Evolutionary conservation across 1,284 basidiomycete genomes (phyloP).

Genomic region (Malassezia brasiliensis): DNA sequence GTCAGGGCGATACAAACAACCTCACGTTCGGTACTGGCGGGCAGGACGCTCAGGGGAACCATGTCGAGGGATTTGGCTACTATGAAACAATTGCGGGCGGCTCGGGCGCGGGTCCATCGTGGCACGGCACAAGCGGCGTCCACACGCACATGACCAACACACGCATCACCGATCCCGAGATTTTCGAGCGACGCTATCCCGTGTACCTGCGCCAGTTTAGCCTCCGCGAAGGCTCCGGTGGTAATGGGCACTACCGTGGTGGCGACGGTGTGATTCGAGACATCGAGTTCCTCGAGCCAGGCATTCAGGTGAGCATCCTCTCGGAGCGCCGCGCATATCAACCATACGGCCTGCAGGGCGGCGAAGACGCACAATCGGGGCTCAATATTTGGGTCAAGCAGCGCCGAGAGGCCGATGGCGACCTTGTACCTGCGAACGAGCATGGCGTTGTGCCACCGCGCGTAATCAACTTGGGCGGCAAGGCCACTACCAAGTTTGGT

Average conservation of each 20-base stretch:
- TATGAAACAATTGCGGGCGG: conserved; percentile 95
- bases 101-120: conserved; percentile 73
- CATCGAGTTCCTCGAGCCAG: conserved; percentile 68
- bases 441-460: conserved; percentile 50
- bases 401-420: conserved; percentile 61
- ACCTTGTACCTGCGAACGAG: conserved; percentile 49
- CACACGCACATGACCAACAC: conserved; percentile 79
- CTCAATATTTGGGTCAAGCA: conserved; percentile 83
- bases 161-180: conserved; percentile 65
- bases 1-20: conserved; percentile 80
- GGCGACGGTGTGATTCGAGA: conserved; percentile 81
- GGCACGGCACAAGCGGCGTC: conserved; percentile 61
- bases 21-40: conserved; percentile 83
- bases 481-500: conserved; percentile 76
- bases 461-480: conserved; percentile 80
- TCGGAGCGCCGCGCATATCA: conserved; percentile 76
- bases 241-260: conserved; percentile 66
- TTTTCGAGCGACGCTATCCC: conserved; percentile 80
- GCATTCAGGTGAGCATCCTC: conserved; percentile 74
- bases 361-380: conserved; percentile 64
- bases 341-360: conserved; percentile 84
- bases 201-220: conserved; percentile 74
- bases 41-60: conserved; percentile 68
- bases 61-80: conserved; percentile 76
- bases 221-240: conserved; percentile 66